Base-by-base conservation (phyloP, 2,329 filamentous ascomycete species). In the Domatiomyces catenatus region DNA sequence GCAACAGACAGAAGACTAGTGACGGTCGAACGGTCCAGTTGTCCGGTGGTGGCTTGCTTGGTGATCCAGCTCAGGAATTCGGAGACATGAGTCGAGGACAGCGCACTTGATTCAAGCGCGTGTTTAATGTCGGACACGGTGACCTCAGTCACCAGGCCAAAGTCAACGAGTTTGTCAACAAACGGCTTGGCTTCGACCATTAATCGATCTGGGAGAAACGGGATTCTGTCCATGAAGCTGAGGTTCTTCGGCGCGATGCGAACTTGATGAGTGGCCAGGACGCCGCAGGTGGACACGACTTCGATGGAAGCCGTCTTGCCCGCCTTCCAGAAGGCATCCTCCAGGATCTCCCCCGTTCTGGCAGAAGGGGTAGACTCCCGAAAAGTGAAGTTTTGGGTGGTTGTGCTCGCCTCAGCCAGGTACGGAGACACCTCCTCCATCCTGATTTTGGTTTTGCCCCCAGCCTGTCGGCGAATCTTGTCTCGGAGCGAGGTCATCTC, bases 311-410 rank as follows among this genome's bases (percentile, higher is more conserved):
- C 80, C 56, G 83, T 83, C 63, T 80, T 83, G 61, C 85, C 92
- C 55, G 86, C 89, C 36, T 81, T 93, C 92, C 92, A 98, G 64
- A 98, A 98, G 0, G 88, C 86, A 66, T 95, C 86, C 62, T 95
- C 89, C 49, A 98, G 86, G 54, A 86, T 83, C 61, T 87, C 80
- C 0, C 88, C 86, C 18, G 96, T 84, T 53, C 85, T 76, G 0
- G 77, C 76, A 54, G 85, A 93, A 1, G 92, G 92, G 0, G 93
- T 96, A 1, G 92, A 95, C 61, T 94, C 86, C 39, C 75, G 76
- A 58, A 92, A 94, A 0, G 84, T 86, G 63, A 92, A 98, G 17
- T 92, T 90, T 58, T 86, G 85, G 53, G 92, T 75, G 2, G 84
- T 82, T 63, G 95, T 89, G 17, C 87, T 71, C 12, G 88, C 86